Evolutionary conservation across 495 filamentous ascomycete genomes (phyloP).

Genomic region (Chaetomium tenue): DNA sequence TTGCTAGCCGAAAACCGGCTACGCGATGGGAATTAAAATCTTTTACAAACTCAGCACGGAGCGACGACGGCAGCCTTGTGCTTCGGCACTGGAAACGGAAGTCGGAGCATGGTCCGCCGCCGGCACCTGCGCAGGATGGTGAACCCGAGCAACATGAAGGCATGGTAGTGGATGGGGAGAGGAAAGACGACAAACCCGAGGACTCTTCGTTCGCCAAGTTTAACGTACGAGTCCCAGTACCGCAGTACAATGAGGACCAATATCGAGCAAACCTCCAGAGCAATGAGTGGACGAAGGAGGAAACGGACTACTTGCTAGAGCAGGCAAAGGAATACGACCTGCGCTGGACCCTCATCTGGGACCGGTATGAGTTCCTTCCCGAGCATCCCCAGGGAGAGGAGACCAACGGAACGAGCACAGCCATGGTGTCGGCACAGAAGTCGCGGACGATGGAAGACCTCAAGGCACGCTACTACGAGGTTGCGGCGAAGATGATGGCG

Average conservation of each 20-base stretch:
- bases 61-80: constrained; percentile 49
- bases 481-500: constrained; percentile 81
- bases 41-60: constrained; percentile 57
- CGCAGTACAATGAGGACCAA: constrained; percentile 79
- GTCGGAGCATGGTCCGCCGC: constrained; percentile 34
- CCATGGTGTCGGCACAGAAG: constrained; percentile 48
- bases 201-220: constrained; percentile 70
- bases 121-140: constrained; percentile 22
- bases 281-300: constrained; percentile 80
- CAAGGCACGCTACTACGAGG: constrained; percentile 84
- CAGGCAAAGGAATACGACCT: constrained; percentile 73
- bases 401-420: constrained; percentile 39
- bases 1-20: constrained; percentile 61
- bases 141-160: constrained; percentile 23
- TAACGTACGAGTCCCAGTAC: constrained; percentile 72
- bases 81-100: constrained; percentile 66
- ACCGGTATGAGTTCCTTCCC: constrained; percentile 81
- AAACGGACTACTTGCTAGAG: constrained; percentile 85
- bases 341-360: constrained; percentile 87
- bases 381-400: constrained; percentile 35
- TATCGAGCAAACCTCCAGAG: constrained; percentile 73
- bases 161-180: constrained; percentile 18
- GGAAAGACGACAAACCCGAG: constrained; percentile 37
- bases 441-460: constrained; percentile 78
- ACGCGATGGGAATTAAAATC: constrained; percentile 52